Evolutionary conservation across 169 alveolate genomes (phyloP).

Genomic region (Plasmodium berghei): DNA sequence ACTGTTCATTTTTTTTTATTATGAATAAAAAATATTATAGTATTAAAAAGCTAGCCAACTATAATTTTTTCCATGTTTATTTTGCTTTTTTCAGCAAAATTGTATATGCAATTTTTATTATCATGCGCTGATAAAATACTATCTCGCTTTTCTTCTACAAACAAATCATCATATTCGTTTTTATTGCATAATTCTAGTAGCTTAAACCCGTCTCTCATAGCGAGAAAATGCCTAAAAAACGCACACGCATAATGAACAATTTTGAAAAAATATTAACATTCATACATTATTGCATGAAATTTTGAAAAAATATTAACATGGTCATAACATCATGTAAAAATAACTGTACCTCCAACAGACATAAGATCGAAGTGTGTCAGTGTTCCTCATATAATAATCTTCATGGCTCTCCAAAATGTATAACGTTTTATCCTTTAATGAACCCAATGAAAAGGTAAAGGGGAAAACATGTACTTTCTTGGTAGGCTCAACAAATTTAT

Average conservation of each 20-base stretch:
- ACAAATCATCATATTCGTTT: conserved; percentile 33
- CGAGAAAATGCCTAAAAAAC: conserved; percentile 12
- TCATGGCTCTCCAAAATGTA: conserved; percentile 20
- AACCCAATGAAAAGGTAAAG: conserved; percentile 11
- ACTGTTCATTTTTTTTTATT: neutral
- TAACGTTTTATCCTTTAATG: conserved; percentile 23
- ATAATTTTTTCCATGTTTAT: neutral
- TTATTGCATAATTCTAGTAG: conserved; percentile 9
- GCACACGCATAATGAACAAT: neutral
- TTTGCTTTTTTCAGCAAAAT: conserved; percentile 4
- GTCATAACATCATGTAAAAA: no score
- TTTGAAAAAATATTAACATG: no score
- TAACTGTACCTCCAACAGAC: conserved; percentile 23
- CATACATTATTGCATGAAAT: neutral
- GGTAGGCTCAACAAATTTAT: conserved; percentile 17
- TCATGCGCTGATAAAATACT: conserved; percentile 2
- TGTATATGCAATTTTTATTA: conserved; percentile 28
- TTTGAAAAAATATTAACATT: neutral
- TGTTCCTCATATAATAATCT: conserved; percentile 23
- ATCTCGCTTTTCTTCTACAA: conserved; percentile 27
- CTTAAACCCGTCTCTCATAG: conserved; percentile 15
- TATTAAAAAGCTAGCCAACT: conserved; percentile 1
- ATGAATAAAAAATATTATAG: no score
- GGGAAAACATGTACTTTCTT: conserved; percentile 11
- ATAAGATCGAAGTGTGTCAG: conserved; percentile 23